Base-by-base conservation (phyloP, 805 yeast genomes). In the Ogataea kodamae region DNA sequence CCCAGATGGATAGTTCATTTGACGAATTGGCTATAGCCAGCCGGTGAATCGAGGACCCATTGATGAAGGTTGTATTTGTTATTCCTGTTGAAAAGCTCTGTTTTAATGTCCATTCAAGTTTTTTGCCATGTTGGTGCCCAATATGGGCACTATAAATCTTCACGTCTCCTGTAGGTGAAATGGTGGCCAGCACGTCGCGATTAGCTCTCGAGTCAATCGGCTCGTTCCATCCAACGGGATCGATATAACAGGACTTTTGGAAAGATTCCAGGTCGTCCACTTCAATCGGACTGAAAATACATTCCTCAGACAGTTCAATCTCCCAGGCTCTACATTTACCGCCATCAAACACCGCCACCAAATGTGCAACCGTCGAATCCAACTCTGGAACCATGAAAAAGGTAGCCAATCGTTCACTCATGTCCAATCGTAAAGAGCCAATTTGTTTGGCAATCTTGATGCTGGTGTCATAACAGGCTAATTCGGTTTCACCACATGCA, bases 11-110 rank as follows among this genome's bases (percentile, higher is more conserved):
- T 25, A 90, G 56, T 24, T 59, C 59, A 5, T 75, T 73, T 1
- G 63, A 37, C 11, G 65, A 65, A 54, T 75, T 80, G n/a, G 82
- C 79, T 20, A 87, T 67, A 2, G 94, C 95, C 26, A 87, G 59
- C 46, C 84, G 86, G 31, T 77, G 74, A 7, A 81, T 73, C 0
- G 92, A 78, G 0, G 96, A 83, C 0, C 89, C 94, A 31, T 79
- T 75, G 2, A 86, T 68, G 29, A 67, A 65, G 9, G 72, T 55
- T 2, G 81, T 73, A 18, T 70, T 59, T 4, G 42, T 32, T 3
- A 82, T 67, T 16, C 77, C 79, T 0, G 95, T 81, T 27, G 67
- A 63, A 17, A 85, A 59, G 2, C 57, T 53, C 18, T 65, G 64
- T 3, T 70, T 67, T 30, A 70, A 62, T 3, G 59, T 56, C 92